A percentile compares a stretch with the other conserved stretches of the same genome.
These are phyloP conservation scores for Nothophoma quercina DNA, from an alignment of 2,329 filamentous ascomycete species.

Conservation along the genomic window DNA sequence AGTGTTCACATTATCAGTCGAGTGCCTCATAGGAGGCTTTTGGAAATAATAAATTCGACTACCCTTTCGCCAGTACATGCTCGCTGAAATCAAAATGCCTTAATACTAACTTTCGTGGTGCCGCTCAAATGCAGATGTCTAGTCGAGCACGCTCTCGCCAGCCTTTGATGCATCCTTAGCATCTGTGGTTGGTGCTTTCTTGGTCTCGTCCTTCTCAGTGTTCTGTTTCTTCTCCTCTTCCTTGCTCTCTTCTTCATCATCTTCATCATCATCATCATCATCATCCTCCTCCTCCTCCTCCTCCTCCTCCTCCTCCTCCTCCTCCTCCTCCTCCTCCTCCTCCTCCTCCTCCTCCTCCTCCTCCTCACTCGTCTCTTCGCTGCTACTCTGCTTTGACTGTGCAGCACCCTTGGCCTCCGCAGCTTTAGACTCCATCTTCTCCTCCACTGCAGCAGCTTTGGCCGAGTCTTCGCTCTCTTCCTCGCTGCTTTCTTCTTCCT, in stretches of 20 bases:
- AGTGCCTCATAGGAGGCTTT: no score
- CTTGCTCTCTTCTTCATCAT: constrained; percentile 6
- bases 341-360: background rate
- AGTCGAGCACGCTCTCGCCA: constrained; percentile 48
- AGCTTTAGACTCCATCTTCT: background rate
- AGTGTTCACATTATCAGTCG: no score
- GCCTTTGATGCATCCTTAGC: constrained; percentile 41
- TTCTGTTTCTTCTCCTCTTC: background rate
- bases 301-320: constrained; percentile 3
- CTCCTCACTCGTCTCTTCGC: constrained; percentile 7
- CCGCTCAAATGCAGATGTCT: background rate
- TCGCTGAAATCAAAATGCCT: constrained; percentile 3
- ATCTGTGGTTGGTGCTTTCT: constrained; percentile 31
- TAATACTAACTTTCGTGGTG: background rate
- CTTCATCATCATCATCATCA: no score
- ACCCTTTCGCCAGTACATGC: constrained; percentile 2
- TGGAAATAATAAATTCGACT: no score
- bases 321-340: no score
- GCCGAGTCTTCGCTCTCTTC: background rate
- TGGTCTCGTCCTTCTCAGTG: background rate
- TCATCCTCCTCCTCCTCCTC: background rate
- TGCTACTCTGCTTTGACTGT: constrained; percentile 22
- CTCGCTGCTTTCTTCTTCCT: constrained; percentile 19
- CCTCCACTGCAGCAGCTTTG: background rate
- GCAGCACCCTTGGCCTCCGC: constrained; percentile 15